Evolutionary conservation across 306 rosid species (phyloP).

Genomic region (Prinsepia uniflora): DNA sequence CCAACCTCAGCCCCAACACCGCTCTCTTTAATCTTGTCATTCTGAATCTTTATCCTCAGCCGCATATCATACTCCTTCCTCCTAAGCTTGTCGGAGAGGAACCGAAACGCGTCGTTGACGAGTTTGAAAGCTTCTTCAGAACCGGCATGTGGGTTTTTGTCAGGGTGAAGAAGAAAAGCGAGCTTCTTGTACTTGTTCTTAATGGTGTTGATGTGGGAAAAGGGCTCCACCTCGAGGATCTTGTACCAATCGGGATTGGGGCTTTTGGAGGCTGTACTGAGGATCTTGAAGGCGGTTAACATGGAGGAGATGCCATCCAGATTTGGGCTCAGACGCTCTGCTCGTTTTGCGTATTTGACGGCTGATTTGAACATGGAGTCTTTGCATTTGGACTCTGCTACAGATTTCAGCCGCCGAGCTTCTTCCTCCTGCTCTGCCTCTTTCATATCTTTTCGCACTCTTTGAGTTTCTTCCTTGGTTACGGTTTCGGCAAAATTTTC

Average conservation of each 20-base stretch:
- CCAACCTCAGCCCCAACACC: background rate
- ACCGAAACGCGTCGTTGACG: conserved; percentile 54
- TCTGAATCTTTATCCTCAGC: conserved; percentile 59
- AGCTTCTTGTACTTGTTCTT: conserved; percentile 68
- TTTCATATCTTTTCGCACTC: conserved; percentile 27
- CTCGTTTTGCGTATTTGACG: conserved; percentile 60
- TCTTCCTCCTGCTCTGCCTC: conserved; percentile 33
- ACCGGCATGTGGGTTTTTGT: conserved; percentile 48
- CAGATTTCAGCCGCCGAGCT: conserved; percentile 42
- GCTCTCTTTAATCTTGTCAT: conserved; percentile 33
- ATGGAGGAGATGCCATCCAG: conserved; percentile 48
- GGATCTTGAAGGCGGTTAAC: conserved; percentile 60
- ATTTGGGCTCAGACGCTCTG: conserved; percentile 45
- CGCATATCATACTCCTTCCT: conserved; percentile 60
- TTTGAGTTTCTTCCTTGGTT: too few species aligned
- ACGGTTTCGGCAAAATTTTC: too few species aligned
- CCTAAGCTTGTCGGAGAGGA: conserved; percentile 54
- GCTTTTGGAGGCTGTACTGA: conserved; percentile 31
- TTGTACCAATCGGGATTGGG: conserved; percentile 52
- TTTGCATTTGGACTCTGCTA: conserved; percentile 52
- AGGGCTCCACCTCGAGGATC: conserved; percentile 62
- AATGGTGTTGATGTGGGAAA: conserved; percentile 42
- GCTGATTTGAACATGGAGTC: conserved; percentile 49
- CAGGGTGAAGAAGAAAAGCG: conserved; percentile 63
- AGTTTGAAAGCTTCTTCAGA: conserved; percentile 81